These are phyloP conservation scores for Gossypium thurberi DNA, from an alignment of 345 rosid species.

Conservation along the genomic window DNA sequence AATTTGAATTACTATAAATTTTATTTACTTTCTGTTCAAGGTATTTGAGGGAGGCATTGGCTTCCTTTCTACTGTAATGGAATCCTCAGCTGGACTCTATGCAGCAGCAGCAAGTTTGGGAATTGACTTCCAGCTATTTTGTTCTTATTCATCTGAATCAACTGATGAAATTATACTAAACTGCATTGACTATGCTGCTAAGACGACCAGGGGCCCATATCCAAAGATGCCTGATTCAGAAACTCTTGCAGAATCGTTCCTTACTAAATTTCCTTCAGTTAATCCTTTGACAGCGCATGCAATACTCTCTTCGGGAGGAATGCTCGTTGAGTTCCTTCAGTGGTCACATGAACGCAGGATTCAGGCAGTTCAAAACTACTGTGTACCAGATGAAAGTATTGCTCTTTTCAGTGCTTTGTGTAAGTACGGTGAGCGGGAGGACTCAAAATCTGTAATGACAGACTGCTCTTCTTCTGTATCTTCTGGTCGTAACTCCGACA, in stretches of 20 bases:
- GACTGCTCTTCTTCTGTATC: constrained; percentile 89
- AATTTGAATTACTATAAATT: constrained; percentile 1
- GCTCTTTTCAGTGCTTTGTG: constrained; percentile 58
- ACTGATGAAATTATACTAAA: constrained; percentile 70
- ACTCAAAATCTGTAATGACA: constrained; percentile 84
- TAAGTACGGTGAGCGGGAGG: constrained; percentile 80
- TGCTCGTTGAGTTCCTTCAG: constrained; percentile 60
- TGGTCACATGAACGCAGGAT: constrained; percentile 51
- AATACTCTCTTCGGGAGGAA: constrained; percentile 54
- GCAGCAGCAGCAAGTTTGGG: constrained; percentile 94
- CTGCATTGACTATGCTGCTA: constrained; percentile 47
- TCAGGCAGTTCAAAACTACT: constrained; percentile 39
- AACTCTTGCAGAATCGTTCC: constrained; percentile 82
- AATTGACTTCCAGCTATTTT: constrained; percentile 75
- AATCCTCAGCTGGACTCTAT: constrained; percentile 75
- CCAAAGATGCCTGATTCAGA: constrained; percentile 80
- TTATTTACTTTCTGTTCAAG: constrained; percentile 23
- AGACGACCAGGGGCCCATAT: constrained; percentile 34
- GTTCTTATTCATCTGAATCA: constrained; percentile 59
- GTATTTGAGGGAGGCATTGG: constrained; percentile 57
- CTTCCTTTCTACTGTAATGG: constrained; percentile 56
- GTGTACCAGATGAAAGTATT: constrained; percentile 67
- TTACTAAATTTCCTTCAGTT: constrained; percentile 81
- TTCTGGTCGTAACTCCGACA: constrained; percentile 63
- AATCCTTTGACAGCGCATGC: constrained; percentile 85